phyloP scores from a whole-genome alignment of 371 early-diverging fungal species.

The Mortierella sp. region DNA sequence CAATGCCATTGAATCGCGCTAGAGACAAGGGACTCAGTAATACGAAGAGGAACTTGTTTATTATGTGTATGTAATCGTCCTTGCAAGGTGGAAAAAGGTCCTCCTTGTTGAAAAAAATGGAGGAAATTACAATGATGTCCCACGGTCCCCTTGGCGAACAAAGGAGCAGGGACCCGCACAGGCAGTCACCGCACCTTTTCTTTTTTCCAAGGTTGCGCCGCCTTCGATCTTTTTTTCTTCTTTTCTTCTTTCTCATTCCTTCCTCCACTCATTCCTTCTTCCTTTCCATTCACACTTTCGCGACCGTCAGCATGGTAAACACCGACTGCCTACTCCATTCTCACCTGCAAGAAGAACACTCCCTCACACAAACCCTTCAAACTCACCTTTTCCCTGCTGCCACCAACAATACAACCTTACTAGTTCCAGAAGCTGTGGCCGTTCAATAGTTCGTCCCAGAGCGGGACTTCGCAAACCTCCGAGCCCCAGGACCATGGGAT shows the following conservation, averaged over 20 bases:
- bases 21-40: too few species aligned
- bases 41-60: too few species aligned
- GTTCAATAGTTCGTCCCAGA: slow-evolving; percentile 35
- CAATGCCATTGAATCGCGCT: too few species aligned
- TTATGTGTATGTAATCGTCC: too few species aligned
- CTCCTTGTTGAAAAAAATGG: too few species aligned
- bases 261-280: not conserved
- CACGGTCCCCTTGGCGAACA: not conserved
- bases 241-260: not conserved
- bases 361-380: not conserved
- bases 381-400: not conserved
- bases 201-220: too few species aligned
- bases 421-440: slow-evolving; percentile 57
- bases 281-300: not conserved
- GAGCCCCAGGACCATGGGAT: slow-evolving; percentile 46
- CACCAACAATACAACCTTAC: not conserved
- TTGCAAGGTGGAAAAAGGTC: too few species aligned
- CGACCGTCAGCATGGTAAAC: slow-evolving; percentile 20
- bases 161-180: not conserved
- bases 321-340: not conserved
- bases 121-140: too few species aligned
- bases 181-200: too few species aligned
- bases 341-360: not conserved
- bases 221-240: not conserved
- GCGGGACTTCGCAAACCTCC: slow-evolving; percentile 10